Conservation (phyloP, 2,329 filamentous ascomycete genomes). For the Anthostomella pinea region DNA sequence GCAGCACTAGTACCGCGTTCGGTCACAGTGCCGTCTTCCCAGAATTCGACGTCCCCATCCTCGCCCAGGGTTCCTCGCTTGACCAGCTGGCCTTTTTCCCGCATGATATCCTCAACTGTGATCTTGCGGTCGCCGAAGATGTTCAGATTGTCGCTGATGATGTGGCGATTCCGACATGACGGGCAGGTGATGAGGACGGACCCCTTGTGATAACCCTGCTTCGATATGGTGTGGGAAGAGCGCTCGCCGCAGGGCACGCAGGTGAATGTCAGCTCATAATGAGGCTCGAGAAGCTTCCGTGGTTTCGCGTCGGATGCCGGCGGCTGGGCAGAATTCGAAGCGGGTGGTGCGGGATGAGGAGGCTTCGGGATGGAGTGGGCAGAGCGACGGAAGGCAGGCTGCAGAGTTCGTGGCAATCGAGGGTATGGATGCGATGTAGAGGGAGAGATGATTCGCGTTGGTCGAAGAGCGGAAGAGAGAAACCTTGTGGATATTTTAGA, state of each 20-base stretch:
- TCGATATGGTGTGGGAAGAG: conserved; percentile 82
- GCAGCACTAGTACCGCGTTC: conserved; percentile 4
- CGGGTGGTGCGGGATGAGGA: conserved; percentile 2
- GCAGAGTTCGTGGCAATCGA: conserved; percentile 23
- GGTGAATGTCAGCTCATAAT: conserved; percentile 88
- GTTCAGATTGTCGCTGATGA: conserved; percentile 84
- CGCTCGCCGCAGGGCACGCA: conserved; percentile 80
- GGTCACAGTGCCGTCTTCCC: conserved; percentile 66
- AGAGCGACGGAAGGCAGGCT: conserved; percentile 22
- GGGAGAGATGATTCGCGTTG: conserved; percentile 10
- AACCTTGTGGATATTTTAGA: conserved; percentile 14
- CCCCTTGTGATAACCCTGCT: conserved; percentile 92
- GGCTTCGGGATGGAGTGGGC: conserved; percentile 31
- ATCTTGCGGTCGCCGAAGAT: conserved; percentile 71
- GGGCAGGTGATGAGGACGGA: conserved; percentile 89
- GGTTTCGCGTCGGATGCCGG: conserved; percentile 26
- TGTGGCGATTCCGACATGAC: conserved; percentile 77
- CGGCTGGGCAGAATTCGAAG: conserved; percentile 3
- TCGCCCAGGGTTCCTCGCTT: conserved; percentile 69
- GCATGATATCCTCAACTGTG: conserved; percentile 75
- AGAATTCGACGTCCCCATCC: conserved; percentile 89
- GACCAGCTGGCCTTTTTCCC: conserved; percentile 70
- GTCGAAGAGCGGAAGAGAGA: conserved; percentile 14
- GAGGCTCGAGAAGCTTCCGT: conserved; percentile 48
- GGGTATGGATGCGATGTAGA: conserved; percentile 21